A percentile compares a stretch with the other conserved stretches of the same genome.
These are phyloP conservation scores for Cladophialophora exuberans DNA, from an alignment of 2,329 filamentous ascomycete genomes.

Conservation along the genomic window DNA sequence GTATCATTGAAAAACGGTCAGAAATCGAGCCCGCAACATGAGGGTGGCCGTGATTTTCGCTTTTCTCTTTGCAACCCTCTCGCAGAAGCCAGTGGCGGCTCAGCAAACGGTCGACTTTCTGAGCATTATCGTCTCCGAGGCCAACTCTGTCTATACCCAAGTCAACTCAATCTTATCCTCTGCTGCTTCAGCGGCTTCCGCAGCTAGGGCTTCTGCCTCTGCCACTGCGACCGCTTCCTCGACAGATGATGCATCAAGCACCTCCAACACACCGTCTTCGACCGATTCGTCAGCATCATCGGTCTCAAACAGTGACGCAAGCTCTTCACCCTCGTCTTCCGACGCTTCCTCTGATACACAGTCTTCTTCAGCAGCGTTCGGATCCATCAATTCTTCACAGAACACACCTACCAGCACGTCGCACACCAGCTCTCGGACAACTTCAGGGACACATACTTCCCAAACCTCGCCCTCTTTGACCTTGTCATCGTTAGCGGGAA, in stretches of 20 bases:
- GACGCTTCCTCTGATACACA: conserved; percentile 4
- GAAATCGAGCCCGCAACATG: conserved; percentile 11
- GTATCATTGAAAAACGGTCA: not conserved
- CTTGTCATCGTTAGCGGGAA: conserved; percentile 10
- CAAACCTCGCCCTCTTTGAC: not conserved
- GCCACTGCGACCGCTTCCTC: conserved; percentile 11
- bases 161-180: conserved; percentile 28
- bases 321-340: not conserved
- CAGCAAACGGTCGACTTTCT: conserved; percentile 20
- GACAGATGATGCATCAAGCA: conserved; percentile 4
- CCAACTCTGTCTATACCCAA: conserved; percentile 29
- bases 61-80: conserved; percentile 10
- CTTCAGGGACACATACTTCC: conserved; percentile 6
- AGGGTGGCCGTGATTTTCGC: not conserved
- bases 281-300: conserved; percentile 13
- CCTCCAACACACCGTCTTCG: conserved; percentile 2
- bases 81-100: conserved; percentile 6
- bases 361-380: not conserved
- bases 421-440: conserved; percentile 1
- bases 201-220: conserved; percentile 9
- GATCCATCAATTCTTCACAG: not conserved
- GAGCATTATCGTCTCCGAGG: conserved; percentile 28
- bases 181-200: conserved; percentile 17
- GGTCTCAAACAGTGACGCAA: not conserved
- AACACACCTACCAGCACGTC: not conserved